phyloP scores from a whole-genome alignment of 306 rosid species.

The Prinsepia uniflora region DNA sequence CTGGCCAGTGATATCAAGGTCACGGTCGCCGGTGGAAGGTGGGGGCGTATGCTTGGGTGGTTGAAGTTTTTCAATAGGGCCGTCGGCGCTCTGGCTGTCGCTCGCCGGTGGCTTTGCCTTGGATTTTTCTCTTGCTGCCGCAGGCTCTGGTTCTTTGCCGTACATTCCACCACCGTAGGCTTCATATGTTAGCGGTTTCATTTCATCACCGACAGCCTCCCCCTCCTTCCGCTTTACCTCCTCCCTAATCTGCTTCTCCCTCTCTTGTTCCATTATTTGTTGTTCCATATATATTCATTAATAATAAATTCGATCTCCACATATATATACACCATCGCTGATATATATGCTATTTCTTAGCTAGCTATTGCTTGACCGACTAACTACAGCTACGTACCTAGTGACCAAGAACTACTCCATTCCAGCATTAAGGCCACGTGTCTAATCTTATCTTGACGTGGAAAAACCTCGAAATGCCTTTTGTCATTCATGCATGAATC shows the following conservation, averaged over 20 bases:
- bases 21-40: slow-evolving; percentile 61
- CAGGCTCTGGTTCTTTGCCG: slow-evolving; percentile 31
- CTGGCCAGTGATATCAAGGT: slow-evolving; percentile 65
- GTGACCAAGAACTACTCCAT: too few species aligned
- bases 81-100: slow-evolving; percentile 69
- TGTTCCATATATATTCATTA: neutral
- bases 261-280: slow-evolving; percentile 31
- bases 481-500: neutral
- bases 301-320: too few species aligned
- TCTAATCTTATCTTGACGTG: neutral
- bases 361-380: too few species aligned
- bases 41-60: slow-evolving; percentile 39
- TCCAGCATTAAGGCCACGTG: neutral
- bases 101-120: slow-evolving; percentile 37
- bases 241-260: slow-evolving; percentile 23
- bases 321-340: too few species aligned
- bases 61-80: slow-evolving; percentile 34
- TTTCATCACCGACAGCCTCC: slow-evolving; percentile 21
- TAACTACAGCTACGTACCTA: too few species aligned
- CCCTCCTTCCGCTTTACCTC: slow-evolving; percentile 17
- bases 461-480: neutral
- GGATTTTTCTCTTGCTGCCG: neutral
- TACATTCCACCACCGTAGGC: slow-evolving; percentile 83
- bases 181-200: slow-evolving; percentile 51
- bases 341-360: too few species aligned